Evolutionary conservation across 108 stramenopile genomes (phyloP), one percentile per base, ranked within the genome.

Genomic region (Fistulifera pelliculosa): DNA sequence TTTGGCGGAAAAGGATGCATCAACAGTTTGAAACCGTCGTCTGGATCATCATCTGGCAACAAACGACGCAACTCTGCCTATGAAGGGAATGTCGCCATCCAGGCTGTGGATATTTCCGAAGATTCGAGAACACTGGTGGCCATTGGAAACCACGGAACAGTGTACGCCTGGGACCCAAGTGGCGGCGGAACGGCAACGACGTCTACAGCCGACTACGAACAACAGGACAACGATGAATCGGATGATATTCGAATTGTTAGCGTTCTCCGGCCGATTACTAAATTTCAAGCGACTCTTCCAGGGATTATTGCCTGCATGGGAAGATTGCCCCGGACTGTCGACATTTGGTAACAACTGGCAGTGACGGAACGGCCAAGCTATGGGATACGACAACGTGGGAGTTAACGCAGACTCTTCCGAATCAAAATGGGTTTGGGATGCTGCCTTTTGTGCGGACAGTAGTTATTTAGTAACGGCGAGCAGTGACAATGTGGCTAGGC

Each of bases 401-500:
- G 52, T 65, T 90, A 17, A 70, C 77, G 27, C 80, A 83, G 24
- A 78, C 83, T 4, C 64, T 98, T 15, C 47, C 66, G 4, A 65
- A 87, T 27, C 94, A 96, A 53, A 54, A 41, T 62, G 61, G 61
- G 61, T 53, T 8, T 62, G 40, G 39, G 61, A 62, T 65, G 93
- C 94, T 14, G 95, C 77, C 15, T 99, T 97, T 72, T 89, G 85
- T 42, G 98, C 96, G 15, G 98, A 99, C 68, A 94, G 93, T 7
- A 79, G 74, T 48, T 99, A 97, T 68, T 62, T 99, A 16, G 94
- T 97, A 13, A 95, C 94, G 2, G 95, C 98, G 0, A 88, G 89
- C 27, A 91, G 90, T 39, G 98, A 99, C 57, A 63, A 87, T 10
- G 76, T 80, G 8, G 93, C 96, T 1, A 57, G 91, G 28, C 75